phyloP scores from a whole-genome alignment of 2,329 filamentous ascomycete genomes.

The Sclerotiophoma versabilis region DNA sequence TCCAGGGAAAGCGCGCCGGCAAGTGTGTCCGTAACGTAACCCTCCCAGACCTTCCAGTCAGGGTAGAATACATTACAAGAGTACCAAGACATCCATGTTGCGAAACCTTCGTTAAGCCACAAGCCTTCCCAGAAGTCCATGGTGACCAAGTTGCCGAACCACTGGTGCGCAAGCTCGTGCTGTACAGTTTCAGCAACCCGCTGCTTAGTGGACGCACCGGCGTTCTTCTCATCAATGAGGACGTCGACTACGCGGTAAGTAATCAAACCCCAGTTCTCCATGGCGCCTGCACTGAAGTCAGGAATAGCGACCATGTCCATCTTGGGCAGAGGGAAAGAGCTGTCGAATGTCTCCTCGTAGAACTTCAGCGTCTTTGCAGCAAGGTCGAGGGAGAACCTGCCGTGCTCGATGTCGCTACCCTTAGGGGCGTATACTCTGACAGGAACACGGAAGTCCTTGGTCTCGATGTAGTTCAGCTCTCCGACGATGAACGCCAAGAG shows the following conservation, averaged over 20 bases:
- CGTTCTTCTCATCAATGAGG: conserved; percentile 89
- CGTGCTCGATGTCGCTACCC: conserved; percentile 88
- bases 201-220: conserved; percentile 87
- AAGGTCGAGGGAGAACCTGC: conserved; percentile 87
- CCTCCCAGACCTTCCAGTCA: conserved; percentile 98
- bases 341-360: conserved; percentile 94
- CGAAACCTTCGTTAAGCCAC: conserved; percentile 94
- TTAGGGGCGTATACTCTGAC: conserved; percentile 93
- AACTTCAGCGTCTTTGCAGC: conserved; percentile 89
- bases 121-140: conserved; percentile 99
- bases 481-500: conserved; percentile 92
- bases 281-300: conserved; percentile 92
- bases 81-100: conserved; percentile 93
- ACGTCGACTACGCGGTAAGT: conserved; percentile 94
- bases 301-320: conserved; percentile 98
- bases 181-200: conserved; percentile 94
- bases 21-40: conserved; percentile 90
- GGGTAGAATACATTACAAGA: conserved; percentile 95
- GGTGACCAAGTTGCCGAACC: conserved; percentile 96
- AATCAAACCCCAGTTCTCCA: conserved; percentile 98
- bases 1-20: conserved; percentile 88
- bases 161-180: conserved; percentile 96
- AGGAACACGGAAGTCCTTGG: conserved; percentile 87
- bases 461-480: conserved; percentile 93
- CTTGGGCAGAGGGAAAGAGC: conserved; percentile 85